Percentiles rank a stretch among this genome's conserved stretches.
Conservation (phyloP, 1,284 basidiomycete genomes). For the Takashimella koratensis region DNA sequence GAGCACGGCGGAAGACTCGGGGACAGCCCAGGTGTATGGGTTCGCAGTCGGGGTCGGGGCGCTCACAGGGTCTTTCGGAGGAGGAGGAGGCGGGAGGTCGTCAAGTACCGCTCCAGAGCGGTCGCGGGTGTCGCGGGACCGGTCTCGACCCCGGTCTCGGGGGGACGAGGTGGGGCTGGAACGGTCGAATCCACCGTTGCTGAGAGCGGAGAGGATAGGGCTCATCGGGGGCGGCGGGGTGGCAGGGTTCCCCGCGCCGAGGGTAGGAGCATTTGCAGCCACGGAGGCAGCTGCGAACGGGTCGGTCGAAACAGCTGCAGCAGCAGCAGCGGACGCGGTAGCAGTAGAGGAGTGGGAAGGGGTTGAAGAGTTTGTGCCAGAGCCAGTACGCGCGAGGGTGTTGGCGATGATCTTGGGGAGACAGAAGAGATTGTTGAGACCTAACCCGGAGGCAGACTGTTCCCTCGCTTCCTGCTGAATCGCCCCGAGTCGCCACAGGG, state of each 20-base stretch:
- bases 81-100: constrained; percentile 2
- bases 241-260: no score
- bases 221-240: background rate
- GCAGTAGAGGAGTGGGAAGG: background rate
- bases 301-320: background rate
- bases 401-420: constrained; percentile 30
- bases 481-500: constrained; percentile 29
- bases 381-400: constrained; percentile 6
- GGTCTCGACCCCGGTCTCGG: no score
- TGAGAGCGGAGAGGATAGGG: background rate
- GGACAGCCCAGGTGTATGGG: constrained; percentile 38
- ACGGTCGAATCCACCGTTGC: no score
- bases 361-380: background rate
- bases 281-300: background rate
- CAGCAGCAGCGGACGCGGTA: background rate
- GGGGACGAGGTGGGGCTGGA: no score
- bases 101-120: background rate
- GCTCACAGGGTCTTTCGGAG: constrained; percentile 8
- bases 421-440: constrained; percentile 19
- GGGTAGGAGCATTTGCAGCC: no score
- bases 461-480: background rate
- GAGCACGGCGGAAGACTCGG: constrained; percentile 29
- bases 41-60: constrained; percentile 35
- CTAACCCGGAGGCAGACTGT: background rate
- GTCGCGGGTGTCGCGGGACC: background rate